These are phyloP conservation scores for Rhizopogon roseolus DNA, from an alignment of 768 basidiomycete genomes.

Conservation along the genomic window DNA sequence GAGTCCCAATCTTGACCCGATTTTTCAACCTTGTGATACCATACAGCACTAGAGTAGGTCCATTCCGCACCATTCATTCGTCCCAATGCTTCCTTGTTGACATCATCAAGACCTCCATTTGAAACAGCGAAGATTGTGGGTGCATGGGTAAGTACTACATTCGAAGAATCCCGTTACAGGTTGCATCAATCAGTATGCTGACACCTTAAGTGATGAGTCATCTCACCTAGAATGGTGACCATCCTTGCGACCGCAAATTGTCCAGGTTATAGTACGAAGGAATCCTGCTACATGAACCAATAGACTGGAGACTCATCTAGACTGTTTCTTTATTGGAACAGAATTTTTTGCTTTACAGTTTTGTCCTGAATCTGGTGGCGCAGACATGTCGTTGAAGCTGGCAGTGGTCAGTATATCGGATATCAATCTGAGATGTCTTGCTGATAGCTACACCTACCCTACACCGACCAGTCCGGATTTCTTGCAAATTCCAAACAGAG, in stretches of 20 bases:
- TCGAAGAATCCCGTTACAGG: too few species aligned
- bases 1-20: slow-evolving; percentile 28
- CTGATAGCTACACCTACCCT: slow-evolving; percentile 11
- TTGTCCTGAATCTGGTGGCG: slow-evolving; percentile 2
- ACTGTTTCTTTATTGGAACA: slow-evolving; percentile 12
- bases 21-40: slow-evolving; percentile 34
- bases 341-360: slow-evolving; percentile 7
- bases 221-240: too few species aligned
- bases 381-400: slow-evolving; percentile 15
- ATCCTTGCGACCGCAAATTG: too few species aligned
- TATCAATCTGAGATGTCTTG: slow-evolving; percentile 8
- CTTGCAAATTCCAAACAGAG: slow-evolving; percentile 17
- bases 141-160: too few species aligned
- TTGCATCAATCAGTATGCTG: too few species aligned
- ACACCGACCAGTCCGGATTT: slow-evolving; percentile 10
- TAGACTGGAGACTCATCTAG: neutral
- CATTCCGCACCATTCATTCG: slow-evolving; percentile 5
- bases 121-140: too few species aligned
- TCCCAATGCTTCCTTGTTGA: too few species aligned
- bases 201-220: too few species aligned
- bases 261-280: slow-evolving; percentile 2
- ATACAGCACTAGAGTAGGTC: slow-evolving; percentile 39
- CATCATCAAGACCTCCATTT: too few species aligned
- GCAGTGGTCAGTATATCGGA: slow-evolving; percentile 10
- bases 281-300: slow-evolving; percentile 12